These are phyloP conservation scores for Calonectria multiphialidica DNA, from an alignment of 2,329 filamentous ascomycete genomes.

Conservation along the genomic window DNA sequence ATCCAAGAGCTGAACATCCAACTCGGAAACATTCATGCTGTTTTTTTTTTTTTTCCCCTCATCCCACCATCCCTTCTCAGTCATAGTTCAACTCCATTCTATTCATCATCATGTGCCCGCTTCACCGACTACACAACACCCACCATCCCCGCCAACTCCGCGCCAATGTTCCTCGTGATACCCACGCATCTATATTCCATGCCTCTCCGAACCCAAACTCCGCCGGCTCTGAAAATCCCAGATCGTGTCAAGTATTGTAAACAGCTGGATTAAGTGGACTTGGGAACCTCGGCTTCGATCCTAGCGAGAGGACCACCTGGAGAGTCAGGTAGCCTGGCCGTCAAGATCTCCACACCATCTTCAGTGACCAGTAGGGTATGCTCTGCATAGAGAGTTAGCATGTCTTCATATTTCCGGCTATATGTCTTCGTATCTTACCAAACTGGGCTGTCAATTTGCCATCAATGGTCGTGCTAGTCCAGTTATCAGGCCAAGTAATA, in stretches of 20 bases:
- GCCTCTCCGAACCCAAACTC: not conserved
- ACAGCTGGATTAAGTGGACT: slow-evolving; percentile 6
- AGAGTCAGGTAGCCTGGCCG: slow-evolving; percentile 78
- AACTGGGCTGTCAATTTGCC: slow-evolving; percentile 94
- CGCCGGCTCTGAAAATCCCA: not conserved
- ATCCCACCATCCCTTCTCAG: not conserved
- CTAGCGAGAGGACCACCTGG: slow-evolving; percentile 80
- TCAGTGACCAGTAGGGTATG: slow-evolving; percentile 88
- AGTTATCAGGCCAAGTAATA: slow-evolving; percentile 98
- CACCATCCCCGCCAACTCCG: slow-evolving; percentile 10
- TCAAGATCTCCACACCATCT: slow-evolving; percentile 84
- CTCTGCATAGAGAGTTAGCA: slow-evolving; percentile 60
- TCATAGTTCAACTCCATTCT: not conserved
- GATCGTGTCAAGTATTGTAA: not conserved
- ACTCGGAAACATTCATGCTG: not conserved
- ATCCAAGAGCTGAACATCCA: not conserved
- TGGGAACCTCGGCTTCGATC: slow-evolving; percentile 49
- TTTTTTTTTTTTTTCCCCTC: not conserved
- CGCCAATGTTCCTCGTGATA: slow-evolving; percentile 13
- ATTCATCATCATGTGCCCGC: not conserved
- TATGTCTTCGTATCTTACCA: slow-evolving; percentile 63
- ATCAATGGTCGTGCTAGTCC: slow-evolving; percentile 95
- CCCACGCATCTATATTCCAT: slow-evolving; percentile 8
- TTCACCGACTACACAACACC: not conserved
- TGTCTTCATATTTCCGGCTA: not conserved